Evolutionary conservation across 441 rosid genomes (phyloP), one percentile per base, ranked within the genome.

Genomic region (Sinapis alba): DNA sequence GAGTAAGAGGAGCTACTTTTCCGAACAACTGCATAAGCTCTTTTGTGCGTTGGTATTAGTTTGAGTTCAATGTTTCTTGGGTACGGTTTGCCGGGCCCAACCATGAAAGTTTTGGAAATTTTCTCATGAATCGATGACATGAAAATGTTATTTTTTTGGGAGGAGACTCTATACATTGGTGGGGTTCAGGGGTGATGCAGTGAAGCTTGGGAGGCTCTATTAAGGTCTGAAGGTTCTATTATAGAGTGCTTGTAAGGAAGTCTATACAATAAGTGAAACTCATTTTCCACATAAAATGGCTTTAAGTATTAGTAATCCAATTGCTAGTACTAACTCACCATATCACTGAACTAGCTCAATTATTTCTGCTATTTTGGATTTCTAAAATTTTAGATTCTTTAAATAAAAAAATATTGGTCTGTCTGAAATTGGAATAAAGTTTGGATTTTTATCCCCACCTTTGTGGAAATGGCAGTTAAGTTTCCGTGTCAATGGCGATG

Each of bases 401-500:
- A 15, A 7, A 2, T 13, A 0, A 68, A 50, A 34, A 30, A 47
- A 15, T 18, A 3, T 57, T 45, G 59, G 7, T 27, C 26, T 7
- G 56, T 51, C 58, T 20, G 27, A 54, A 54, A n/a, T 10, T 26
- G 74, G 23, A 27, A 38, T 38, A 61, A 75, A 75, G 69, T 68
- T 69, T 0, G 45, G 21, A 1, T 58, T 57, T 64, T 47, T 63
- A 58, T 72, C 4, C 57, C 69, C 58, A 66, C 4, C 34, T 27
- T 65, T 24, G 50, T 66, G 69, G 69, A 11, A 60, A 20, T 5
- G 73, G 20, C 26, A 71, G 59, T 65, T 18, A 58, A 66, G 57
- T 47, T 77, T 58, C 77, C 65, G 72, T 77, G 62, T 24, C 28
- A 7, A 71, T 65, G 72, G 68, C 68, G 27, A 8, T 65, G 61